phyloP scores from a whole-genome alignment of 2,329 filamentous ascomycete species.

The Aplosporella prunicola region DNA sequence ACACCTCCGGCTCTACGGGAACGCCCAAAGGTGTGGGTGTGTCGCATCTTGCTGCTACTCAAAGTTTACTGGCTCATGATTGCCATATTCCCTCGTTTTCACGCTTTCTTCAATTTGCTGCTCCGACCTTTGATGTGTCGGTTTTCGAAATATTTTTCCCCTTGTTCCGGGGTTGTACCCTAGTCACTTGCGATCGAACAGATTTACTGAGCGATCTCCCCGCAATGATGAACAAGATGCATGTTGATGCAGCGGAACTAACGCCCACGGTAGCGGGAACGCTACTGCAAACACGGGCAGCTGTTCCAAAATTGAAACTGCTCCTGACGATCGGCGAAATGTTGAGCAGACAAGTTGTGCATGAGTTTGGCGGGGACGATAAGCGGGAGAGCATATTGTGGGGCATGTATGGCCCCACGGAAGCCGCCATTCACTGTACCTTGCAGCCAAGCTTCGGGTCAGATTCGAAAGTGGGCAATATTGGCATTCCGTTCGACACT shows the following conservation, averaged over 20 bases:
- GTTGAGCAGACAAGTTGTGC: conserved; percentile 67
- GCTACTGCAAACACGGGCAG: conserved; percentile 56
- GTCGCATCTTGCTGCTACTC: conserved; percentile 69
- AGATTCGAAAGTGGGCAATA: conserved; percentile 52
- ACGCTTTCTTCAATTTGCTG: conserved; percentile 83
- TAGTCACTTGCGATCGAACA: conserved; percentile 60
- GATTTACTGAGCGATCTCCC: conserved; percentile 69
- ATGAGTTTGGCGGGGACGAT: conserved; percentile 62
- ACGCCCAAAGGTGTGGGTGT: conserved; percentile 79
- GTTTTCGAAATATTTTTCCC: conserved; percentile 95
- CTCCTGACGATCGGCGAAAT: conserved; percentile 89
- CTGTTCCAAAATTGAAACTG: conserved; percentile 58
- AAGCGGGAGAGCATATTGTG: conserved; percentile 57
- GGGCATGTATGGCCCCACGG: conserved; percentile 92
- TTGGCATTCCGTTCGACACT: conserved; percentile 70
- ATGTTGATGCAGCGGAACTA: conserved; percentile 76
- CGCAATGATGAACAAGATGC: conserved; percentile 51
- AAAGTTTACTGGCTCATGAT: conserved; percentile 75
- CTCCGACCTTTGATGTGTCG: conserved; percentile 88
- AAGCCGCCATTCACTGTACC: conserved; percentile 86
- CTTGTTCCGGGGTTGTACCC: conserved; percentile 59
- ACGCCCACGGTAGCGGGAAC: conserved; percentile 81
- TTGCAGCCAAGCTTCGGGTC: conserved; percentile 54
- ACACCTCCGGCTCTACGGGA: conserved; percentile 84
- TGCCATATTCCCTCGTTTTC: conserved; percentile 64